phyloP scores from a whole-genome alignment of 2,329 filamentous ascomycete genomes.

The Sordariomycetes sp. region DNA sequence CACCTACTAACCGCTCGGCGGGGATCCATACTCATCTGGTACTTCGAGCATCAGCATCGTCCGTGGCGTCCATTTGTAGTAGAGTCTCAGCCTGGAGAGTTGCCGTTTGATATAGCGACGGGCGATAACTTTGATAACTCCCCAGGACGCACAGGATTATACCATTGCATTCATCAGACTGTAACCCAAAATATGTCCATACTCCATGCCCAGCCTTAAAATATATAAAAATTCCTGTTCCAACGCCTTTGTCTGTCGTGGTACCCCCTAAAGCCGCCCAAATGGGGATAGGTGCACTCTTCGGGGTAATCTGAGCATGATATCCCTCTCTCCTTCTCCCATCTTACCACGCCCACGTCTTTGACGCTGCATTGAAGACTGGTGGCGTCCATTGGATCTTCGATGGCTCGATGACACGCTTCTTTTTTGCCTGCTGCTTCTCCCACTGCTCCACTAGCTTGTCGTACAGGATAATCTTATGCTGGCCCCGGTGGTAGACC shows the following conservation, averaged over 20 bases:
- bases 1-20: background rate
- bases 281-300: background rate
- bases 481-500: constrained; percentile 89
- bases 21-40: background rate
- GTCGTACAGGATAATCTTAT: constrained; percentile 88
- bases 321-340: background rate
- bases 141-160: background rate
- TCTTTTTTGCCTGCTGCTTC: constrained; percentile 70
- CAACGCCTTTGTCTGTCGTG: background rate
- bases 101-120: background rate
- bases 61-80: background rate
- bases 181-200: background rate
- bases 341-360: constrained; percentile 87
- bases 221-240: background rate
- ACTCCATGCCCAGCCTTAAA: background rate
- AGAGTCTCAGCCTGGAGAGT: background rate
- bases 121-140: background rate
- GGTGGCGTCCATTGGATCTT: constrained; percentile 92
- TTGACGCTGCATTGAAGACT: constrained; percentile 77
- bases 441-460: constrained; percentile 69
- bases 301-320: background rate
- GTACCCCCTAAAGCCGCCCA: background rate
- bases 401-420: constrained; percentile 64
- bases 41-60: background rate
- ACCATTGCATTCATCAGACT: background rate